phyloP scores from a whole-genome alignment of 306 rosid genomes.

The Dalbergia cultrata region DNA sequence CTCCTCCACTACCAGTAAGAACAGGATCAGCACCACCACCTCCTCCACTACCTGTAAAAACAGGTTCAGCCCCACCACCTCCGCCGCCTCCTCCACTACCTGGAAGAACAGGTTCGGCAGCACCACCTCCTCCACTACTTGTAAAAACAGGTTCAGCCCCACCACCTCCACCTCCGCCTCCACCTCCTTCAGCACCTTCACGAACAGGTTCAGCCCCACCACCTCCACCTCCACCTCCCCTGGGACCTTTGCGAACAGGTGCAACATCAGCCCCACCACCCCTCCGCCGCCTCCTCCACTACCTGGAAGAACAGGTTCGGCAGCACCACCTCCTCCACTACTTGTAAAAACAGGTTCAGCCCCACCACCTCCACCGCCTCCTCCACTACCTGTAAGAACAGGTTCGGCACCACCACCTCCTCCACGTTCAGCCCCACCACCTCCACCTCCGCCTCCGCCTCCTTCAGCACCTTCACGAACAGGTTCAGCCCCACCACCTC shows the following conservation, averaged over 20 bases:
- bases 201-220: constrained; percentile 27
- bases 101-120: not conserved
- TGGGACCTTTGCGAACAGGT: constrained; percentile 30
- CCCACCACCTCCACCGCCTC: constrained; percentile 55
- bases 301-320: not conserved
- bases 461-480: constrained; percentile 41
- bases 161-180: constrained; percentile 58
- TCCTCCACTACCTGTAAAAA: constrained; percentile 8
- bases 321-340: constrained; percentile 50
- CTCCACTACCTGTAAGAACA: constrained; percentile 1
- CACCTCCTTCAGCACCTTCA: not conserved
- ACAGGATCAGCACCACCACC: constrained; percentile 45
- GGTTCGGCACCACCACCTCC: constrained; percentile 36
- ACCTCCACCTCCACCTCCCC: constrained; percentile 51
- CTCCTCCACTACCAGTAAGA: constrained; percentile 40
- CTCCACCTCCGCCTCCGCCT: constrained; percentile 51
- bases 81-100: constrained; percentile 46
- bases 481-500: constrained; percentile 47
- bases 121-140: constrained; percentile 47
- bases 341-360: constrained; percentile 19
- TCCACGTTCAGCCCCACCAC: constrained; percentile 48
- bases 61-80: constrained; percentile 32
- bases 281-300: constrained; percentile 55
- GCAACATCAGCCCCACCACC: constrained; percentile 46
- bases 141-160: constrained; percentile 37